Percentiles rank a stretch among this genome's conserved stretches.
Conservation (phyloP, 2,329 filamentous ascomycete genomes). For the Talaromyces funiculosus region DNA sequence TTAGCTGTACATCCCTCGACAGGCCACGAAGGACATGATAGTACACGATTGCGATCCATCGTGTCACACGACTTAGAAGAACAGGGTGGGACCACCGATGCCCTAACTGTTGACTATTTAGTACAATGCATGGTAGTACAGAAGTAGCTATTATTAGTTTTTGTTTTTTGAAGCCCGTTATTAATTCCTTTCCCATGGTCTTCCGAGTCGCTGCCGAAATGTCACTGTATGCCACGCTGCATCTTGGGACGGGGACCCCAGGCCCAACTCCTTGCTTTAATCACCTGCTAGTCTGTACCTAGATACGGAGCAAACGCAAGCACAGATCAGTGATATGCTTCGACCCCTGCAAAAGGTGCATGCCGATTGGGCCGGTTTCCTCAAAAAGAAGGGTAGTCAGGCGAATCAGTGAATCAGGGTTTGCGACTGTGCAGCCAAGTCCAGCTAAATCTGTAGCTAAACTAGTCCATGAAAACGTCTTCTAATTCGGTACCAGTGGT, state of each 20-base stretch:
- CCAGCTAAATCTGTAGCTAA: not conserved
- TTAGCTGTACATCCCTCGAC: not conserved
- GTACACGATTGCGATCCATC: not conserved
- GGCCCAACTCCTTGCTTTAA: not conserved
- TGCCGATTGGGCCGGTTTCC: not conserved
- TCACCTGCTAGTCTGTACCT: not conserved
- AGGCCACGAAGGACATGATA: not conserved
- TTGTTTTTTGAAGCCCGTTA: not conserved
- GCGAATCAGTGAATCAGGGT: not conserved
- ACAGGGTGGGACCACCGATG: not conserved
- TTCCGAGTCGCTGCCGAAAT: not conserved
- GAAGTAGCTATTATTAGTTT: not conserved
- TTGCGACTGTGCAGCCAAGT: not conserved
- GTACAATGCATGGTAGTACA: not conserved
- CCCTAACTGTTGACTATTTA: not conserved
- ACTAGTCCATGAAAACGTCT: not conserved
- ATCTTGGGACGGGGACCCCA: not conserved
- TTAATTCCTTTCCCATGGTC: not conserved
- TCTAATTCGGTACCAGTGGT: not conserved
- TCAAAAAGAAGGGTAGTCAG: not conserved
- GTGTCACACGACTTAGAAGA: not conserved
- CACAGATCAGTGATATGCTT: slow-evolving; percentile 4
- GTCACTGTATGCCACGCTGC: not conserved
- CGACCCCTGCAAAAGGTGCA: not conserved
- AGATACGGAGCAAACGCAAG: not conserved